Percentiles rank a stretch among this genome's conserved stretches.
These are phyloP conservation scores for Microthlaspi erraticum DNA, from an alignment of 345 rosid genomes.

Conservation along the genomic window DNA sequence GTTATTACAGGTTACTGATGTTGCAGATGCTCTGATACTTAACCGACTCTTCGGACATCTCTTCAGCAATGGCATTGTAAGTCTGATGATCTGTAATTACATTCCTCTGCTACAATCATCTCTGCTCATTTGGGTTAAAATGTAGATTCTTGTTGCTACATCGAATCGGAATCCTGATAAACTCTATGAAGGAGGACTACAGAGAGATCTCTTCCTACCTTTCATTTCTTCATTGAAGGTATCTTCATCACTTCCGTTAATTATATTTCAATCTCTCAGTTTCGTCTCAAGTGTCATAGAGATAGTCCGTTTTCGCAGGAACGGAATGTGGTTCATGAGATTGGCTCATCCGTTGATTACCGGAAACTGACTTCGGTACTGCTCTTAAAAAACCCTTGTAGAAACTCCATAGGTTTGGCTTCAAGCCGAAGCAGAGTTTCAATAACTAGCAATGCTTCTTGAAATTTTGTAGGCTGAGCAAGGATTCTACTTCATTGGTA, in stretches of 20 bases:
- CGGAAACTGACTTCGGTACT: conserved; percentile 88
- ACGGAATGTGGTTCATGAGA: conserved; percentile 79
- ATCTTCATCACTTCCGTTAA: conserved; percentile 16
- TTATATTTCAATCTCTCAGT: background rate
- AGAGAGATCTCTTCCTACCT: conserved; percentile 95
- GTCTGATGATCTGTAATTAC: conserved; percentile 41
- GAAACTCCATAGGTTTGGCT: conserved; percentile 26
- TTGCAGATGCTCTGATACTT: conserved; percentile 96
- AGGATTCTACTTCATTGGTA: conserved; percentile 91
- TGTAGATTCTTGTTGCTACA: conserved; percentile 90
- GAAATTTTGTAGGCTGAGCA: conserved; percentile 68
- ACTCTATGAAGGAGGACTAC: conserved; percentile 97
- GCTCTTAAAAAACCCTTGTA: background rate
- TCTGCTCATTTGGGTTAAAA: conserved; percentile 10
- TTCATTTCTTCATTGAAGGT: conserved; percentile 91
- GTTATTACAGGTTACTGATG: conserved; percentile 78
- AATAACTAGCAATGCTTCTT: conserved; percentile 17
- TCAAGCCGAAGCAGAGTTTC: conserved; percentile 19
- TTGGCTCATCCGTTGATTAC: conserved; percentile 88
- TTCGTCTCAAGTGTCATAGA: conserved; percentile 5
- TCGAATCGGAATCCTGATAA: conserved; percentile 98
- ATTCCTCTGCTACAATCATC: background rate
- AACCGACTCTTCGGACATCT: conserved; percentile 85
- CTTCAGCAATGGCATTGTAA: conserved; percentile 85
- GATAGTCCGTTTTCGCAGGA: conserved; percentile 54